phyloP scores from a whole-genome alignment of 148 eudicot genomes.

The Dianthus caryophyllus region DNA sequence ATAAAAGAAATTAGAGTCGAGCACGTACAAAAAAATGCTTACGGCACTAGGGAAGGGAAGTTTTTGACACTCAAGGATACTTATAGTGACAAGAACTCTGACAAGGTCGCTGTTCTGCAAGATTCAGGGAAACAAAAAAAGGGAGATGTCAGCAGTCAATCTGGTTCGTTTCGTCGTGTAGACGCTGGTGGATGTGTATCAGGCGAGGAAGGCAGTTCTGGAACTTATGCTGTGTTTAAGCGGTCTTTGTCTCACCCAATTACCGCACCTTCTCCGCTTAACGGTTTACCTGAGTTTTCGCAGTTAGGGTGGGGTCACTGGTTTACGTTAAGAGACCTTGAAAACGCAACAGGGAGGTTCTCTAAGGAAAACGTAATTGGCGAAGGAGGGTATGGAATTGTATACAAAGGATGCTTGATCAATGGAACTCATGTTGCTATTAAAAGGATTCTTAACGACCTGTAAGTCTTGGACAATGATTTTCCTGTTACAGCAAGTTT shows the following conservation, averaged over 20 bases:
- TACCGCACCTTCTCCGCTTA: slow-evolving; percentile 67
- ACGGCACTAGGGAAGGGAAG: slow-evolving; percentile 37
- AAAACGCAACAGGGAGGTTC: slow-evolving; percentile 55
- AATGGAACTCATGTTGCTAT: slow-evolving; percentile 63
- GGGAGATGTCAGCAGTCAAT: slow-evolving; percentile 46
- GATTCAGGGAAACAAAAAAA: slow-evolving; percentile 43
- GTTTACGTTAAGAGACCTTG: slow-evolving; percentile 73
- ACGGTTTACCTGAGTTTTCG: slow-evolving; percentile 63
- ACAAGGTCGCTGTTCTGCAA: slow-evolving; percentile 35
- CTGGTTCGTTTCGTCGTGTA: slow-evolving; percentile 45
- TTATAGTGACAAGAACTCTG: slow-evolving; percentile 48
- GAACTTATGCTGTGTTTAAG: slow-evolving; percentile 32
- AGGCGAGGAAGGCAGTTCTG: slow-evolving; percentile 56
- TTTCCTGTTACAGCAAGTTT: too few species aligned
- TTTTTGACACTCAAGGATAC: slow-evolving; percentile 47
- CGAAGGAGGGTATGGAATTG: slow-evolving; percentile 78
- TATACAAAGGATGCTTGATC: slow-evolving; percentile 55
- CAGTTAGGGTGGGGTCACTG: slow-evolving; percentile 86
- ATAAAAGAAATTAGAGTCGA: slow-evolving; percentile 55
- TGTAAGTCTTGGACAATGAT: slow-evolving; percentile 58
- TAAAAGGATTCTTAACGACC: slow-evolving; percentile 57
- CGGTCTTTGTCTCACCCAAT: slow-evolving; percentile 54
- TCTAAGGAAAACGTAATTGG: slow-evolving; percentile 69
- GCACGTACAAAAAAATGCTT: slow-evolving; percentile 37
- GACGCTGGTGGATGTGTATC: slow-evolving; percentile 50